Evolutionary conservation across 2,329 filamentous ascomycete genomes (phyloP).

Genomic region (Phialophora chinensis): DNA sequence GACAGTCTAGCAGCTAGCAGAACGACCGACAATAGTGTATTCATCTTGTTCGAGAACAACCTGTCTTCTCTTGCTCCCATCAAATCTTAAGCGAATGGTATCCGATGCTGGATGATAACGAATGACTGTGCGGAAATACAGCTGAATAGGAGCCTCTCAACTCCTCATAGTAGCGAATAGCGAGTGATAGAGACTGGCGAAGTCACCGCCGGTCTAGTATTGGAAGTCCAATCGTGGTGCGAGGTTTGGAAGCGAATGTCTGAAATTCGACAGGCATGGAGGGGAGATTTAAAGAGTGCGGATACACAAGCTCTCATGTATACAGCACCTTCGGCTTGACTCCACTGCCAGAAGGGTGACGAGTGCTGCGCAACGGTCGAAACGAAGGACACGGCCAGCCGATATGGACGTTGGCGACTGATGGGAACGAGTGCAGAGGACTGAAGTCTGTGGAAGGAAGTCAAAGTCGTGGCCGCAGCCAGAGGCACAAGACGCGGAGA

Average conservation of each 20-base stretch:
- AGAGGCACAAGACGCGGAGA: slow-evolving; percentile 13
- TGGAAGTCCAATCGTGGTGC: slow-evolving; percentile 5
- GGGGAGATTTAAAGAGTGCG: slow-evolving; percentile 9
- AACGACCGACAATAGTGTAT: slow-evolving; percentile 22
- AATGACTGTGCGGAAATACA: slow-evolving; percentile 26
- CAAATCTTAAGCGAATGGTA: slow-evolving; percentile 20
- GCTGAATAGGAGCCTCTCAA: slow-evolving; percentile 7
- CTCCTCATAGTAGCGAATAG: slow-evolving; percentile 22
- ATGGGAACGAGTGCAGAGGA: slow-evolving; percentile 10
- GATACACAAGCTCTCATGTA: slow-evolving; percentile 1
- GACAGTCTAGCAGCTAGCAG: slow-evolving; percentile 13
- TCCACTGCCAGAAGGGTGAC: neutral
- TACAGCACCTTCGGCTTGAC: neutral
- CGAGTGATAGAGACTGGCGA: slow-evolving; percentile 11
- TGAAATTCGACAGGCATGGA: slow-evolving; percentile 19
- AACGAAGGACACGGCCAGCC: slow-evolving; percentile 16
- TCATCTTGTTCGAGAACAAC: slow-evolving; percentile 19
- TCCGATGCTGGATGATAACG: slow-evolving; percentile 16
- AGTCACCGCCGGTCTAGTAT: slow-evolving; percentile 9
- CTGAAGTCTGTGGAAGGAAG: slow-evolving; percentile 12
- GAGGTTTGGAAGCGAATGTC: slow-evolving; percentile 8
- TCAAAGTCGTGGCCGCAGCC: slow-evolving; percentile 5
- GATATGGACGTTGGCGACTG: slow-evolving; percentile 11
- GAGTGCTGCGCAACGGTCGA: slow-evolving; percentile 9
- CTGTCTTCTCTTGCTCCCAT: slow-evolving; percentile 13